Evolutionary conservation across 1,284 basidiomycete species (phyloP).

Genomic region (Trametes versicolor): DNA sequence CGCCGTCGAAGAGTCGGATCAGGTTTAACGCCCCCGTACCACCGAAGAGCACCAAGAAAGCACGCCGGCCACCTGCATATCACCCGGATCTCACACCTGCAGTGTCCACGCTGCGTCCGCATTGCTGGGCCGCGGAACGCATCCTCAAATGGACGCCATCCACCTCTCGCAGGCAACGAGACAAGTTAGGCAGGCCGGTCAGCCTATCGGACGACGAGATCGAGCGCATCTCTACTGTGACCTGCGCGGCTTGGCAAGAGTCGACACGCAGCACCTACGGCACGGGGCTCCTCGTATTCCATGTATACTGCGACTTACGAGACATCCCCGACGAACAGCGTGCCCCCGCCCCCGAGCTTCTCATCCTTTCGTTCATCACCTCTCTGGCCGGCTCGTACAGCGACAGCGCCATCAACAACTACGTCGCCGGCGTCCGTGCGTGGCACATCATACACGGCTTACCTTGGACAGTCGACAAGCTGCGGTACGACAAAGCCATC

Average conservation of each 20-base stretch:
- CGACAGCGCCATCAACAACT: constrained; percentile 33
- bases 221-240: constrained; percentile 32
- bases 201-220: constrained; percentile 23
- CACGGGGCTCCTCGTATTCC: constrained; percentile 42
- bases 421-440: constrained; percentile 35
- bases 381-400: constrained; percentile 32
- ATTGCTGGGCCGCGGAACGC: too few species aligned
- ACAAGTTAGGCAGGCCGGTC: too few species aligned
- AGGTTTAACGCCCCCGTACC: too few species aligned
- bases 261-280: constrained; percentile 42
- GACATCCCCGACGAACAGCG: constrained; percentile 35
- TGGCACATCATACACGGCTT: constrained; percentile 41
- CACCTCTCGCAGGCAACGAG: too few species aligned
- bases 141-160: too few species aligned
- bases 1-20: too few species aligned
- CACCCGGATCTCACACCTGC: too few species aligned
- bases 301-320: constrained; percentile 43
- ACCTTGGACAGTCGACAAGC: constrained; percentile 31
- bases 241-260: constrained; percentile 28
- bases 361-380: constrained; percentile 33
- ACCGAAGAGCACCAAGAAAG: too few species aligned
- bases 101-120: too few species aligned
- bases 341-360: constrained; percentile 24
- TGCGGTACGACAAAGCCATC: constrained; percentile 19
- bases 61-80: too few species aligned